phyloP scores from a whole-genome alignment of 2,329 filamentous ascomycete species.

The Canariomyces notabilis region DNA sequence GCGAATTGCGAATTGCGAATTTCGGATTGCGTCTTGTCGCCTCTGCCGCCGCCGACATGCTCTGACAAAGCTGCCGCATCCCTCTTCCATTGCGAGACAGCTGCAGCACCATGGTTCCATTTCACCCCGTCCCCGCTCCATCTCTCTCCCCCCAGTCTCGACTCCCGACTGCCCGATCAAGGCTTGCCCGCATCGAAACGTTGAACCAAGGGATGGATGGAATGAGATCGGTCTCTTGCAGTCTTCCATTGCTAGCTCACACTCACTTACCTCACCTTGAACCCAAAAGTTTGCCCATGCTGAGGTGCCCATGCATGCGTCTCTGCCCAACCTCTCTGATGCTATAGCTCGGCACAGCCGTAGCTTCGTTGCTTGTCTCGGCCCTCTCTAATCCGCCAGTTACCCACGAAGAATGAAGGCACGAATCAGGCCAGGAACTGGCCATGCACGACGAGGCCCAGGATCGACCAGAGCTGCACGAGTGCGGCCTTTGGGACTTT shows the following conservation, averaged over 20 bases:
- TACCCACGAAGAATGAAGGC: background rate
- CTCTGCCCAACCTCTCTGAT: conserved; percentile 22
- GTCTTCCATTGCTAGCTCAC: too few relatives aligned
- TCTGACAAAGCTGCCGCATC: background rate
- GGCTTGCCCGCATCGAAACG: too few relatives aligned
- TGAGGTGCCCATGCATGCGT: conserved; percentile 24
- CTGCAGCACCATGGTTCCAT: background rate
- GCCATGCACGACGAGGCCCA: conserved; percentile 21
- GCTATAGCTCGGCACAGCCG: background rate
- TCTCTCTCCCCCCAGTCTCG: background rate
- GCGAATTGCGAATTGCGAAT: background rate
- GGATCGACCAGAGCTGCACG: conserved; percentile 16
- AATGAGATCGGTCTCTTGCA: too few relatives aligned
- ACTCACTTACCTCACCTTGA: conserved; percentile 1
- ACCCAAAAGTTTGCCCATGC: too few relatives aligned
- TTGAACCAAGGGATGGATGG: too few relatives aligned
- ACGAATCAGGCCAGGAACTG: conserved; percentile 15
- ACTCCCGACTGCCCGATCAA: background rate
- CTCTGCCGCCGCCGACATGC: background rate
- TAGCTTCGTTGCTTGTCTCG: conserved; percentile 6
- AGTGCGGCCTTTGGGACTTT: conserved; percentile 10
- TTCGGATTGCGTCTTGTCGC: background rate
- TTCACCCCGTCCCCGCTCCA: background rate
- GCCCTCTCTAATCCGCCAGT: conserved; percentile 1
- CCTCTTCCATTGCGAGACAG: background rate